These are phyloP conservation scores for Didymella pomorum DNA, from an alignment of 2,329 filamentous ascomycete species.

Conservation along the genomic window DNA sequence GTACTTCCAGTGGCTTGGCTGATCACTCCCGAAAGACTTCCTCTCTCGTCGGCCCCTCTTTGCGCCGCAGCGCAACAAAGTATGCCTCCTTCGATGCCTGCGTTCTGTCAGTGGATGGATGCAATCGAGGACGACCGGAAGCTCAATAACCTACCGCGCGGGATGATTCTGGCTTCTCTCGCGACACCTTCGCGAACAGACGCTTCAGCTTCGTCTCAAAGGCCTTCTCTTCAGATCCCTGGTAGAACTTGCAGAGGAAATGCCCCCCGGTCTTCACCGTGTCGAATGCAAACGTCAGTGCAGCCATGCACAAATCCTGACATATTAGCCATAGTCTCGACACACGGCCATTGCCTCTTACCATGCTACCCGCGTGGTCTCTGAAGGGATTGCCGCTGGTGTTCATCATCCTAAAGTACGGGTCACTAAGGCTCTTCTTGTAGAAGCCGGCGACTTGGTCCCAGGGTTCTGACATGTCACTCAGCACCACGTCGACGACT, in stretches of 20 bases:
- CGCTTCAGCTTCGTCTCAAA: conserved; percentile 77
- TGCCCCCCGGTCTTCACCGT: conserved; percentile 83
- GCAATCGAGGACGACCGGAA: neutral
- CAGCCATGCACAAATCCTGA: conserved; percentile 88
- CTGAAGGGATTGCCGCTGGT: conserved; percentile 86
- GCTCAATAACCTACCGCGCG: conserved; percentile 67
- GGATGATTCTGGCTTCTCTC: conserved; percentile 92
- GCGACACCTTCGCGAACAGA: conserved; percentile 80
- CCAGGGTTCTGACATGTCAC: conserved; percentile 99
- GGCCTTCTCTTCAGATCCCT: conserved; percentile 83
- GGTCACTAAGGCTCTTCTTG: conserved; percentile 92
- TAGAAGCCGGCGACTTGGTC: conserved; percentile 78
- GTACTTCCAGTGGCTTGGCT: neutral
- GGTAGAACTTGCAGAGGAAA: conserved; percentile 98
- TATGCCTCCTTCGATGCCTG: conserved; percentile 86
- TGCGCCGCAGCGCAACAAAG: conserved; percentile 81
- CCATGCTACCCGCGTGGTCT: conserved; percentile 95
- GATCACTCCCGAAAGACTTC: conserved; percentile 51
- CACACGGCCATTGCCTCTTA: conserved; percentile 57
- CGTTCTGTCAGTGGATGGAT: conserved; percentile 16
- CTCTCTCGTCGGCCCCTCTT: conserved; percentile 58
- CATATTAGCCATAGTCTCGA: conserved; percentile 13
- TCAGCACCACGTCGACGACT: conserved; percentile 89
- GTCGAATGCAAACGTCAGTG: conserved; percentile 83
- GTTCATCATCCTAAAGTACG: conserved; percentile 99